Evolutionary conservation across 2,329 filamentous ascomycete genomes (phyloP).

Genomic region (Elsinoe fawcettii): DNA sequence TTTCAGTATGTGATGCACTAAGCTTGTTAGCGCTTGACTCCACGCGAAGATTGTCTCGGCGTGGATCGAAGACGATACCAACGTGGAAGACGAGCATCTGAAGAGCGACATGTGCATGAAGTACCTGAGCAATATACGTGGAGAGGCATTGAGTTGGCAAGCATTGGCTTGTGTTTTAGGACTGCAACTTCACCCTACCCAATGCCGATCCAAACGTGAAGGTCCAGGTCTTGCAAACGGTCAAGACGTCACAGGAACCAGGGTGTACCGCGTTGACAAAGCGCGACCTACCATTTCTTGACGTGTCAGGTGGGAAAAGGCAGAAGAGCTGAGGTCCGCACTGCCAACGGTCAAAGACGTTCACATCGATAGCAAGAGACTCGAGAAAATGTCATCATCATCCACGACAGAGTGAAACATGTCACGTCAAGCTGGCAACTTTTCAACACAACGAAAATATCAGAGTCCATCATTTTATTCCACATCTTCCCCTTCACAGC

Average conservation of each 20-base stretch:
- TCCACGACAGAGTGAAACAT: not conserved
- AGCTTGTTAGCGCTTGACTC: not conserved
- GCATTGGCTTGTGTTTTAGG: too few relatives aligned
- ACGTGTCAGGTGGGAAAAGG: not conserved
- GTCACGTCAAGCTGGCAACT: slow-evolving; percentile 7
- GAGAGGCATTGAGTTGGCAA: too few relatives aligned
- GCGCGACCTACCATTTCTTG: not conserved
- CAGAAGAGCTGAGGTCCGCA: not conserved
- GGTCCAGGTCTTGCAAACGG: not conserved
- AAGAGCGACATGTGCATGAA: not conserved
- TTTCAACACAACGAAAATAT: too few relatives aligned
- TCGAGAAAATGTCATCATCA: not conserved
- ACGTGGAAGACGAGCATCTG: not conserved
- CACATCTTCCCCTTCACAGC: not conserved
- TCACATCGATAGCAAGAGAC: not conserved
- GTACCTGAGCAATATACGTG: not conserved
- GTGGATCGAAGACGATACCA: not conserved
- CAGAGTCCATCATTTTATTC: too few relatives aligned
- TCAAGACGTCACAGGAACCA: not conserved
- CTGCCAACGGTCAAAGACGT: not conserved
- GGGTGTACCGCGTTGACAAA: not conserved
- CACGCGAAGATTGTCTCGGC: not conserved
- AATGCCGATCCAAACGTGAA: too few relatives aligned
- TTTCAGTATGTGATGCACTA: not conserved
- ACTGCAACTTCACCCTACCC: too few relatives aligned